A percentile compares a stretch with the other conserved stretches of the same genome.
Conservation (phyloP, 345 rosid genomes). For the Fremontodendron californicum region DNA sequence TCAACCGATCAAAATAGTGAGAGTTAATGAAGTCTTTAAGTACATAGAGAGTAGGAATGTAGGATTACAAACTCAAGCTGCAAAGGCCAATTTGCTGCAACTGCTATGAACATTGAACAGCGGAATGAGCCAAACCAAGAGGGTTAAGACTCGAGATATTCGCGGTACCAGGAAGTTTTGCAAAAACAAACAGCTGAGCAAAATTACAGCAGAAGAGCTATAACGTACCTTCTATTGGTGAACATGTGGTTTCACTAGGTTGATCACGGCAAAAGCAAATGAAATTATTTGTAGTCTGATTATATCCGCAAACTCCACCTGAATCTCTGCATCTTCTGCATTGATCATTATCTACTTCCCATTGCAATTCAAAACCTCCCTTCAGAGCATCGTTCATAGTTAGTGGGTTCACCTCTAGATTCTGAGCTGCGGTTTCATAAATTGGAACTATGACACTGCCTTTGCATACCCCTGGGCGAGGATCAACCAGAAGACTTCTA, state of each 20-base stretch:
- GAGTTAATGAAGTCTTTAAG: background rate
- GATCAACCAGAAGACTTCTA: background rate
- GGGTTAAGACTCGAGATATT: too few species aligned
- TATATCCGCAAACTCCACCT: conserved; percentile 11
- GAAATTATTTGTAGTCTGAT: background rate
- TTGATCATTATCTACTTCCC: too few species aligned
- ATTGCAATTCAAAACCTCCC: too few species aligned
- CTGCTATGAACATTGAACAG: background rate
- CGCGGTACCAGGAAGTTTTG: background rate
- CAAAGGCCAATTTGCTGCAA: background rate
- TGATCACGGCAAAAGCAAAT: conserved; percentile 22
- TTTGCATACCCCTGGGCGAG: background rate
- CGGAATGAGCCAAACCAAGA: background rate
- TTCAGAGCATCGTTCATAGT: background rate
- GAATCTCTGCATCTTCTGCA: too few species aligned
- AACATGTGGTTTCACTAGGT: too few species aligned
- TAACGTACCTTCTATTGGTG: conserved; percentile 10
- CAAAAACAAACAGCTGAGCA: background rate
- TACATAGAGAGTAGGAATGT: too few species aligned
- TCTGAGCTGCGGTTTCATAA: conserved; percentile 4
- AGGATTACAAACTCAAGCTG: background rate
- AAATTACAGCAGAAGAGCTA: background rate
- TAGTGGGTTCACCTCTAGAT: background rate
- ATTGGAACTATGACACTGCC: background rate
- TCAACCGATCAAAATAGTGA: background rate